phyloP scores from a whole-genome alignment of 768 basidiomycete genomes.

The Crucibulum laeve region DNA sequence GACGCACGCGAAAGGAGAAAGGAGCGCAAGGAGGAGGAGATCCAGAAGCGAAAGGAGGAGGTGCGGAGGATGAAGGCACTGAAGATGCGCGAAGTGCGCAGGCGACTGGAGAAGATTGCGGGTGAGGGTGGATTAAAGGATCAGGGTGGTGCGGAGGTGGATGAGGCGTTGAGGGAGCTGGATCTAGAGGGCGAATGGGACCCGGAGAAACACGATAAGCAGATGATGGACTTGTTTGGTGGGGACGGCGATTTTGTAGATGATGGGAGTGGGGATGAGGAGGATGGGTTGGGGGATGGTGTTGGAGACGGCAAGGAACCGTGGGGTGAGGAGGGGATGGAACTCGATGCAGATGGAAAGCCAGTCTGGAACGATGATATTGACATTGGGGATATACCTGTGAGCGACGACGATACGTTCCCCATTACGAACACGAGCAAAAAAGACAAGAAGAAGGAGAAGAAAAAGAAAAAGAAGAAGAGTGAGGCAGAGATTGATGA shows the following conservation, averaged over 20 bases:
- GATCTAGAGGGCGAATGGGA: conserved; percentile 96
- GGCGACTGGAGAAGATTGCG: conserved; percentile 70
- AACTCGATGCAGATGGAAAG: conserved; percentile 47
- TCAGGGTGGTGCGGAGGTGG: conserved; percentile 25
- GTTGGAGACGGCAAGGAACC: conserved; percentile 21
- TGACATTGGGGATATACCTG: conserved; percentile 64
- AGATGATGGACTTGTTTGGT: conserved; percentile 75
- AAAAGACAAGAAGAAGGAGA: conserved; percentile 24
- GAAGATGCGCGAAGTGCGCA: conserved; percentile 79
- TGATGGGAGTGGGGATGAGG: conserved; percentile 23
- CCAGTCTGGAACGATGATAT: conserved; percentile 93
- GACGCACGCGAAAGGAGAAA: conserved; percentile 78
- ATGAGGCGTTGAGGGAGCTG: conserved; percentile 57
- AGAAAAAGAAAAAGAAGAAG: conserved; percentile 55
- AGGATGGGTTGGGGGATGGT: not conserved
- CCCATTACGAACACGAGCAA: conserved; percentile 8
- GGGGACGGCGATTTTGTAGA: conserved; percentile 32
- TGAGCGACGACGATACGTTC: conserved; percentile 26
- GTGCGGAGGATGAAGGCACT: conserved; percentile 76
- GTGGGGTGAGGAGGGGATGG: conserved; percentile 33
- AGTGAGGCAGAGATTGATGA: conserved; percentile 37
- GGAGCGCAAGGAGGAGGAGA: conserved; percentile 76
- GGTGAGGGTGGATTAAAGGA: conserved; percentile 55
- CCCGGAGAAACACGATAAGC: conserved; percentile 74
- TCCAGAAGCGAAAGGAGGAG: conserved; percentile 71